Evolutionary conservation across 2,329 filamentous ascomycete species (phyloP).

Genomic region (Microdochium bolleyi): DNA sequence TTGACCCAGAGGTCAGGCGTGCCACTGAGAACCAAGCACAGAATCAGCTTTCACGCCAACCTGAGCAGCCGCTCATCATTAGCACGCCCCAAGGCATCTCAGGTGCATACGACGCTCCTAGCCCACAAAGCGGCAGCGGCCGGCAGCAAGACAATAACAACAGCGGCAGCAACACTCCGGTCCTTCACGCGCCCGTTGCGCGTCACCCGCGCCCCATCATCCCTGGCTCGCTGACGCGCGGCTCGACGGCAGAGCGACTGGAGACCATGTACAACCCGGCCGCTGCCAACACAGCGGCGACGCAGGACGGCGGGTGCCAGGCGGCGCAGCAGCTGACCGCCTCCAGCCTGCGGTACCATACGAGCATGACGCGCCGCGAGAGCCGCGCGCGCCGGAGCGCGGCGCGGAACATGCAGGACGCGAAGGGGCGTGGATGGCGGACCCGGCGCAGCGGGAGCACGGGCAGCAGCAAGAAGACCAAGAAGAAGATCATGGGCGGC

Average conservation of each 20-base stretch:
- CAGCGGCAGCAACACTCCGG: conserved; percentile 18
- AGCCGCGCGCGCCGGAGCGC: conserved; percentile 54
- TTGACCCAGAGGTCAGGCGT: neutral
- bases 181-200: conserved; percentile 45
- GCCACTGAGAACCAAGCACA: conserved; percentile 6
- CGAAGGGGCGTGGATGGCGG: conserved; percentile 49
- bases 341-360: conserved; percentile 27
- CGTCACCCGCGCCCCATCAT: conserved; percentile 34
- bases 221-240: neutral
- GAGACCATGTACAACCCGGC: conserved; percentile 42
- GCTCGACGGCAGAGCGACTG: conserved; percentile 36
- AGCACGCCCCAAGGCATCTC: conserved; percentile 49
- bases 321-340: conserved; percentile 22
- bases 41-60: conserved; percentile 13
- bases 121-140: conserved; percentile 9
- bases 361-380: conserved; percentile 35
- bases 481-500: conserved; percentile 24
- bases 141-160: too few relatives aligned
- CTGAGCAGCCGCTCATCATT: conserved; percentile 51
- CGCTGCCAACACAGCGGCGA: neutral
- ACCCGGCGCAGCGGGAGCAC: conserved; percentile 18
- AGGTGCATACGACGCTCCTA: conserved; percentile 42
- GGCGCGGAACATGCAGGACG: conserved; percentile 54
- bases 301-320: neutral
- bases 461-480: conserved; percentile 18